Percentiles rank a stretch among this genome's conserved stretches.
Evolutionary conservation across 2,329 filamentous ascomycete genomes (phyloP).

Genomic region (Pseudogymnoascus sp.): DNA sequence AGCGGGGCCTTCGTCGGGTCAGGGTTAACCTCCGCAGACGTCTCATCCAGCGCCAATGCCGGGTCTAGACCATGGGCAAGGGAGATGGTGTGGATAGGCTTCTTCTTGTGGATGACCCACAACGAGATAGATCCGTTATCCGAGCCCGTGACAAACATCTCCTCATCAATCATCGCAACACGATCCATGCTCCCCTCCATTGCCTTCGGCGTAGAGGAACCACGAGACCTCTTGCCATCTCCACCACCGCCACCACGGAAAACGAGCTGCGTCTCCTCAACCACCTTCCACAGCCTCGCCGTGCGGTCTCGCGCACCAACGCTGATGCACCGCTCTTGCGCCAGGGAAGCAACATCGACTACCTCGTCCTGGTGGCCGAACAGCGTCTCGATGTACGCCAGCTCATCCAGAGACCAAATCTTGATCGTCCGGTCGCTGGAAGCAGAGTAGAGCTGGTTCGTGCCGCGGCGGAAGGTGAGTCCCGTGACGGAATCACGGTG

Average conservation of each 20-base stretch:
- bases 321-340: constrained; percentile 80
- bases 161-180: constrained; percentile 80
- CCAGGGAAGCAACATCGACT: constrained; percentile 72
- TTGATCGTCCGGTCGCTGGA: constrained; percentile 91
- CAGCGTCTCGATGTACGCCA: constrained; percentile 90
- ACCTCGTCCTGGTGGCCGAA: constrained; percentile 95
- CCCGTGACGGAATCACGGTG: constrained; percentile 84
- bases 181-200: constrained; percentile 84
- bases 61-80: constrained; percentile 81
- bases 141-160: constrained; percentile 84
- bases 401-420: constrained; percentile 84
- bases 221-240: constrained; percentile 39
- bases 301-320: constrained; percentile 88
- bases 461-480: constrained; percentile 76
- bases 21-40: constrained; percentile 64
- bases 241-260: constrained; percentile 75
- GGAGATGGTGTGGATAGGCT: constrained; percentile 72
- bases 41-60: constrained; percentile 56
- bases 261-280: constrained; percentile 89
- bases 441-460: constrained; percentile 86
- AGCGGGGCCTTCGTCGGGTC: constrained; percentile 52
- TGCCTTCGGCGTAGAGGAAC: constrained; percentile 40
- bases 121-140: constrained; percentile 83
- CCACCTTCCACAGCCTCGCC: constrained; percentile 89
- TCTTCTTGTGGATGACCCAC: constrained; percentile 92